A percentile compares a stretch with the other conserved stretches of the same genome.
phyloP scores from a whole-genome alignment of 2,329 filamentous ascomycete genomes.

The Magnaporthiopsis rhizophila region DNA sequence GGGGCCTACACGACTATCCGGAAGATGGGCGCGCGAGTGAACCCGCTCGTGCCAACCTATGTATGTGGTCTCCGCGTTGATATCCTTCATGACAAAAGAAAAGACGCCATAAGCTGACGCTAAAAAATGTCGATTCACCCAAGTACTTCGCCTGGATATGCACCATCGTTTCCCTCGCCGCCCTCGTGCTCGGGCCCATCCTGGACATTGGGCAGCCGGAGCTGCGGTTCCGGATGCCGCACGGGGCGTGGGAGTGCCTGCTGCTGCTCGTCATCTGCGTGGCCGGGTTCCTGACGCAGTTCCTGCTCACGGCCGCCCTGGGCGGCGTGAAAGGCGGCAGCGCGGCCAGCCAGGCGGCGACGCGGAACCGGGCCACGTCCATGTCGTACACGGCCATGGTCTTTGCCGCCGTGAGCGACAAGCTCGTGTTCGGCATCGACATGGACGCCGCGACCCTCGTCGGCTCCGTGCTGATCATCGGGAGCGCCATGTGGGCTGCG shows the following conservation, averaged over 20 bases:
- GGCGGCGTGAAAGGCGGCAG: constrained; percentile 32
- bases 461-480: constrained; percentile 44
- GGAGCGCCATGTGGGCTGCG: constrained; percentile 43
- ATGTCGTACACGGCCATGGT: constrained; percentile 54
- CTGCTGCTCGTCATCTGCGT: constrained; percentile 61
- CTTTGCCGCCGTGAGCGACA: constrained; percentile 45
- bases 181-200: constrained; percentile 45
- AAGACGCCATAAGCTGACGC: neutral
- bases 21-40: constrained; percentile 70
- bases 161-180: constrained; percentile 55
- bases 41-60: constrained; percentile 54
- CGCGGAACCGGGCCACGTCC: constrained; percentile 48
- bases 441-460: constrained; percentile 42
- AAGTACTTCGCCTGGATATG: constrained; percentile 74
- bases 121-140: constrained; percentile 39
- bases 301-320: constrained; percentile 71
- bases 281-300: constrained; percentile 79
- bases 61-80: neutral
- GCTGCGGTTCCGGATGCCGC: constrained; percentile 34
- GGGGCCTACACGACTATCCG: constrained; percentile 69
- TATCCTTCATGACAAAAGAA: neutral
- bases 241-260: constrained; percentile 48
- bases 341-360: constrained; percentile 35
- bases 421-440: constrained; percentile 41
- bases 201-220: constrained; percentile 37